Conservation (phyloP, 2,329 filamentous ascomycete genomes). For the Trichoderma pleuroti region DNA sequence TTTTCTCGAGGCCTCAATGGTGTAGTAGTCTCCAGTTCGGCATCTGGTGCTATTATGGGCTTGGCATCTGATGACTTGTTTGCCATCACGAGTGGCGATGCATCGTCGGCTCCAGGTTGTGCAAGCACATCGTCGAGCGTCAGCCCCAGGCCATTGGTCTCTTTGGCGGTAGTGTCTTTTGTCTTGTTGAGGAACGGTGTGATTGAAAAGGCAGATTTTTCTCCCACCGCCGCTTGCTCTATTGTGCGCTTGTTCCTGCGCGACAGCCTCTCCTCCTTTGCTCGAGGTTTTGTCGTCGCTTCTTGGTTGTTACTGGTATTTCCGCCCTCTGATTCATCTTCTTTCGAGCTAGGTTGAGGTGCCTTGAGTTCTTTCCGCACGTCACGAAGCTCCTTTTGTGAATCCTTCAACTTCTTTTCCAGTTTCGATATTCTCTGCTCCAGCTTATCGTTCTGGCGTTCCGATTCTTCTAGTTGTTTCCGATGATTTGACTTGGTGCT, state of each 20-base stretch:
- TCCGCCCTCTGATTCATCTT: conserved; percentile 27
- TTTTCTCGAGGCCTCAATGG: neutral
- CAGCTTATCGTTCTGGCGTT: conserved; percentile 59
- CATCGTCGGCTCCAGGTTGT: neutral
- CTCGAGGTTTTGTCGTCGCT: conserved; percentile 47
- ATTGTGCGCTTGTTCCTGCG: conserved; percentile 50
- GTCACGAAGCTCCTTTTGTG: conserved; percentile 71
- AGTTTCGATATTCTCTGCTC: conserved; percentile 69
- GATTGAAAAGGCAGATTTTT: conserved; percentile 90
- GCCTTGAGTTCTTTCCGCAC: conserved; percentile 40
- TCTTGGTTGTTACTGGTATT: conserved; percentile 27
- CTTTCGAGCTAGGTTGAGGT: conserved; percentile 42
- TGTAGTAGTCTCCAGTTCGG: neutral
- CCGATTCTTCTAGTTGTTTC: conserved; percentile 57
- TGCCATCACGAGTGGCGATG: conserved; percentile 19
- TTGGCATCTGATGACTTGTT: conserved; percentile 27
- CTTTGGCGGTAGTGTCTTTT: conserved; percentile 42
- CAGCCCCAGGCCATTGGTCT: conserved; percentile 23
- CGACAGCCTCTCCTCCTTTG: conserved; percentile 37
- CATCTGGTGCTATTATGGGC: conserved; percentile 12
- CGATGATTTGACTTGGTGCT: conserved; percentile 46
- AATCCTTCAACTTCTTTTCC: conserved; percentile 64
- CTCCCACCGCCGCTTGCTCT: conserved; percentile 57
- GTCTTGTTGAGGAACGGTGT: conserved; percentile 87
- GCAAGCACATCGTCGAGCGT: neutral